Conservation (phyloP, 257 asterid genomes). For the Petrea volubilis region DNA sequence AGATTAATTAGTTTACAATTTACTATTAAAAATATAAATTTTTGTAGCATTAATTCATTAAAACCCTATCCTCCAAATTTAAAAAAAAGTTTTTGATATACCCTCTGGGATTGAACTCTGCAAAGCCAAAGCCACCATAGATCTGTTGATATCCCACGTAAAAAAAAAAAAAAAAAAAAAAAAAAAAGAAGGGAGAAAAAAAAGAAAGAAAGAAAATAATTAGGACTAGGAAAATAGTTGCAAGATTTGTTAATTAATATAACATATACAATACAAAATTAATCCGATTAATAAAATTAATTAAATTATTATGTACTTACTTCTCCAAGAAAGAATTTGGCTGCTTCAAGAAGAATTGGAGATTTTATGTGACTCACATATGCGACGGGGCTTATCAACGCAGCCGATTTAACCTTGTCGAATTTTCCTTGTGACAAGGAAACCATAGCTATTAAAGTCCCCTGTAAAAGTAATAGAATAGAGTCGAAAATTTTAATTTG, state of each 20-base stretch:
- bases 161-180: no score
- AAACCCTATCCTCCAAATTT: no score
- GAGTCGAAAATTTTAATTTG: no score
- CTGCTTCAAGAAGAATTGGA: conserved; percentile 42
- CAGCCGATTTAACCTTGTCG: conserved; percentile 66
- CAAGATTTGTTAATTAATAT: no score
- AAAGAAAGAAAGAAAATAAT: no score
- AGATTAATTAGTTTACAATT: no score
- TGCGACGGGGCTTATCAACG: conserved; percentile 69
- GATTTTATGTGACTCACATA: conserved; percentile 54
- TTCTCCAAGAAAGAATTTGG: conserved; percentile 58
- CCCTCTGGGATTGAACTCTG: conserved; percentile 62
- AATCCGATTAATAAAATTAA: background rate
- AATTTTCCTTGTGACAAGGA: conserved; percentile 50
- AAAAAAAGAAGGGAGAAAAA: no score
- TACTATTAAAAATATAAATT: no score
- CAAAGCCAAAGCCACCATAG: conserved; percentile 39
- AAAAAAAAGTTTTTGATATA: conserved; percentile 4
- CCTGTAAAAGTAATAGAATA: no score
- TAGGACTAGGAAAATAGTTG: no score
- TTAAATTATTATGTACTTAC: conserved; percentile 23
- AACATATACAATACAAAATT: no score
- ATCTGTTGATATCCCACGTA: conserved; percentile 31
- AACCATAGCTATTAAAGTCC: conserved; percentile 67
- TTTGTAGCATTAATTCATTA: background rate